A percentile compares a stretch with the other conserved stretches of the same genome.
Conservation (phyloP, 169 alveolate genomes). For the Babesia divergens region DNA sequence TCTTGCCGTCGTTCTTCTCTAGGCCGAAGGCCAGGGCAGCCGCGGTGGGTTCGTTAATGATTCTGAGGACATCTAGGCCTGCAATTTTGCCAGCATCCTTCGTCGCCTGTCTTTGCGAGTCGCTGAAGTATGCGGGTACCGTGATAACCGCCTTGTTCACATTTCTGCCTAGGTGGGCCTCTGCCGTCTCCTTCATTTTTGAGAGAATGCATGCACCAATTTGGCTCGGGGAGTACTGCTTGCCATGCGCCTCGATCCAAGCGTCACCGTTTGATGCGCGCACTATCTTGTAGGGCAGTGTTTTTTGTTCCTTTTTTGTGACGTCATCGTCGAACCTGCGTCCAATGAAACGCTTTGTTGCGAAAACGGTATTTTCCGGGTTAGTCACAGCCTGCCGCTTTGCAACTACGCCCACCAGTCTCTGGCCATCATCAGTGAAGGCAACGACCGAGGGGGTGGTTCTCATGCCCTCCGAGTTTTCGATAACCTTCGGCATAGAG, state of each 20-base stretch:
- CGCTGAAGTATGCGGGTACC: slow-evolving; percentile 96
- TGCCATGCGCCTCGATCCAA: slow-evolving; percentile 95
- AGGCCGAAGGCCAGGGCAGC: slow-evolving; percentile 99
- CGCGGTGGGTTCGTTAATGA: slow-evolving; percentile 99
- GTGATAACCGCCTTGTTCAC: slow-evolving; percentile 95
- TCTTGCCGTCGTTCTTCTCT: slow-evolving; percentile 93
- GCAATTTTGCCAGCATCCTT: slow-evolving; percentile 97
- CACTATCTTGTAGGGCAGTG: slow-evolving; percentile 94
- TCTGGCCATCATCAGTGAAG: slow-evolving; percentile 93
- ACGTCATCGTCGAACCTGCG: slow-evolving; percentile 94
- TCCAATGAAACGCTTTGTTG: slow-evolving; percentile 95
- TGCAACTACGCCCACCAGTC: slow-evolving; percentile 95
- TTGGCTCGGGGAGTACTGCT: slow-evolving; percentile 94
- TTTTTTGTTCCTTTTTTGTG: slow-evolving; percentile 93
- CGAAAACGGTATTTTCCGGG: slow-evolving; percentile 94
- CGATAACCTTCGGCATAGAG: slow-evolving; percentile 93
- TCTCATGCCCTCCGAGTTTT: slow-evolving; percentile 93
- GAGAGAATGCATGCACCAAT: slow-evolving; percentile 93
- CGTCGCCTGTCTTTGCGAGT: slow-evolving; percentile 95
- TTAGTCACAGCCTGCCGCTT: slow-evolving; percentile 96
- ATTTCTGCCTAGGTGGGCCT: slow-evolving; percentile 90
- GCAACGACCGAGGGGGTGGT: slow-evolving; percentile 99
- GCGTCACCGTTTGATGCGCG: slow-evolving; percentile 97
- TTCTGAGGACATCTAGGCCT: slow-evolving; percentile 91
- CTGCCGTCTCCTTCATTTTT: slow-evolving; percentile 97